Base-by-base conservation (phyloP, 2,329 filamentous ascomycete species). In the Lithohypha guttulata region DNA sequence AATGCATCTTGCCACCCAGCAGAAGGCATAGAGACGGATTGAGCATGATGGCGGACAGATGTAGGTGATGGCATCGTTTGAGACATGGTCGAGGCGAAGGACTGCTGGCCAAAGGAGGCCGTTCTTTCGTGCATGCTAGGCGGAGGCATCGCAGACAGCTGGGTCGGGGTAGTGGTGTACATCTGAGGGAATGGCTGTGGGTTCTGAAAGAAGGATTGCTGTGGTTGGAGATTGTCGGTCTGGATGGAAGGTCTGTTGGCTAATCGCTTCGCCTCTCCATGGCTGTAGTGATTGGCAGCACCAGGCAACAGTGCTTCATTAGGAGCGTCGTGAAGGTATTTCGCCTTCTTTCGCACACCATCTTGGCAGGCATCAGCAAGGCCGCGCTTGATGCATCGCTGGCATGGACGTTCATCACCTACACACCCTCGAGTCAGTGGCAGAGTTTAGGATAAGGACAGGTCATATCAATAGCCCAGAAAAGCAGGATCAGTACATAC, bases 271-370 rank as follows among this genome's bases (percentile, higher is more conserved):
- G 52, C 64, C 62, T 55, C 66, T 58, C 52, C 62, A 63, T 59
- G 59, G 68, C 55, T 72, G 52, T 63, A 62, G 54, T 81, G 84
- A 20, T 79, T 76, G 4, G 80, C 79, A 33, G 91, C 71, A 28
- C 91, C 85, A n/a, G 87, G 84, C 56, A 89, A 75, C 46, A 95
- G 69, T 31, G 86, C 86, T 58, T 93, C 86, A 37, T 85, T 77
- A 23, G 89, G 87, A 18, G 89, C 86, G 70, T 96, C 91, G 56
- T 96, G 87, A 41, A 98, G 81, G 60, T 98, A 98, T 61, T 98
- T 98, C 37, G 91, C 91, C 71, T 96, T 98, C 64, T 98, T 98
- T 47, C 91, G 81, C 36, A 96, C 86, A 39, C 91, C 91, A 57
- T 98, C 91, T 60, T 94, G 86, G 56, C 91, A 98, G 45, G 77